Base-by-base conservation (phyloP, 805 yeast species). In the Spathaspora boniae region DNA sequence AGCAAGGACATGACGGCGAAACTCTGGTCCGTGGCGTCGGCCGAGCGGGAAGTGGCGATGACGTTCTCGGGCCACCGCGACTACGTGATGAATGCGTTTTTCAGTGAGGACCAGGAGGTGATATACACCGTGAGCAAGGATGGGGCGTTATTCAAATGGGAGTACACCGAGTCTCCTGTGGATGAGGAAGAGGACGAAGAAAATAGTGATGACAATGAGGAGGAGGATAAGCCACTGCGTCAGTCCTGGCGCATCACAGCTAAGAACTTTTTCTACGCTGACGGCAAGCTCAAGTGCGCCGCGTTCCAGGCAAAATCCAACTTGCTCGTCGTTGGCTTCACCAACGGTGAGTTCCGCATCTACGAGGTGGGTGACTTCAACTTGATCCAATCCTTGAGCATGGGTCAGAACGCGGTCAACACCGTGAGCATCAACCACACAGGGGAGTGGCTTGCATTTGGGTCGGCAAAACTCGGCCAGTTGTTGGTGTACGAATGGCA, bases 391-490 rank as follows among this genome's bases (percentile, higher is more conserved):
- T 93, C 82, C 49, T 68, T 93, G 36, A 80, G 89, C 18, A 86
- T 93, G 82, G 96, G 98, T 2, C 95, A 86, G 52, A 82, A 87
- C 50, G 81, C 89, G 3, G 83, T 93, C 17, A 87, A 85, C 53
- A 80, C 88, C 2, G 91, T 93, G 3, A 60, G 78, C 8, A 74
- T 93, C 25, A 93, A 91, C 56, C 60, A 70, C 2, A 68, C 89
- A 5, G 98, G 98, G 22, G 98, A 93, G 58, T 93, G 98, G 98
- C 68, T 93, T 21, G 95, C 96, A 0, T 86, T 93, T 58, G 98
- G 98, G 4, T 88, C 97, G 0, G 64, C 87, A 22, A 81, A 80
- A 52, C 60, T 86, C 19, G 98, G 98, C n/a, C 98, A 93, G 62
- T 65, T 93, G 40, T 64, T 93, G 38, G 98, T 93, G 0, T 93